Conservation (phyloP, 1,139 yeast genomes). For the Zygoascus hellenicus region DNA sequence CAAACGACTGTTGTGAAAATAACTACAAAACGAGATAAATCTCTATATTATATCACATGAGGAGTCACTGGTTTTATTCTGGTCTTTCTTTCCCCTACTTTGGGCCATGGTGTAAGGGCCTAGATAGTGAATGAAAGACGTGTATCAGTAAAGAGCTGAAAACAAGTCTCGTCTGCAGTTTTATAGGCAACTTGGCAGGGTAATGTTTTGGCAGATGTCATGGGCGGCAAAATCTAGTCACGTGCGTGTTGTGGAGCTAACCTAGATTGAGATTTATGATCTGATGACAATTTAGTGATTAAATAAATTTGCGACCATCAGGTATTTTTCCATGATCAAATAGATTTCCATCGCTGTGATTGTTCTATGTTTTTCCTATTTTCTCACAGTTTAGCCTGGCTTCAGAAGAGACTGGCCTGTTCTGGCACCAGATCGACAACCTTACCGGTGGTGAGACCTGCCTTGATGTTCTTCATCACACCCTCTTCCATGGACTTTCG, state of each 20-base stretch:
- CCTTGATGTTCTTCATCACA: slow-evolving; percentile 41
- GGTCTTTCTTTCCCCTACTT: slow-evolving; percentile 32
- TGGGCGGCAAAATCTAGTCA: no score
- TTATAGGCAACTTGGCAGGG: neutral
- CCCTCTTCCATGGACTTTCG: slow-evolving; percentile 52
- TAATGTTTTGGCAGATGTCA: no score
- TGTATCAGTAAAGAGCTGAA: slow-evolving; percentile 27
- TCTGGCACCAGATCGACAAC: slow-evolving; percentile 30
- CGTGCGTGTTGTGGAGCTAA: no score
- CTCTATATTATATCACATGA: slow-evolving; percentile 2
- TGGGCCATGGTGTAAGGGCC: slow-evolving; percentile 21
- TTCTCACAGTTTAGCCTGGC: no score
- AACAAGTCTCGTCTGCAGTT: neutral
- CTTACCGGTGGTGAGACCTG: slow-evolving; percentile 47
- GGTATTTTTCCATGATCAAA: no score
- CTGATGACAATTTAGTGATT: no score
- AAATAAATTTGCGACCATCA: no score
- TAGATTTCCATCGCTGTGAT: no score
- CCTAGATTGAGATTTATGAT: no score
- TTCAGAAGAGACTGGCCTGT: slow-evolving; percentile 10
- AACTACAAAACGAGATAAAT: neutral
- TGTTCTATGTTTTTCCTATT: no score
- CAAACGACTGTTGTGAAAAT: no score
- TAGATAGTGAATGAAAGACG: slow-evolving; percentile 32
- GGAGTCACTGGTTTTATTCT: slow-evolving; percentile 20